These are phyloP conservation scores for Blastobotrys terrestris DNA, from an alignment of 805 yeast species.

Conservation along the genomic window DNA sequence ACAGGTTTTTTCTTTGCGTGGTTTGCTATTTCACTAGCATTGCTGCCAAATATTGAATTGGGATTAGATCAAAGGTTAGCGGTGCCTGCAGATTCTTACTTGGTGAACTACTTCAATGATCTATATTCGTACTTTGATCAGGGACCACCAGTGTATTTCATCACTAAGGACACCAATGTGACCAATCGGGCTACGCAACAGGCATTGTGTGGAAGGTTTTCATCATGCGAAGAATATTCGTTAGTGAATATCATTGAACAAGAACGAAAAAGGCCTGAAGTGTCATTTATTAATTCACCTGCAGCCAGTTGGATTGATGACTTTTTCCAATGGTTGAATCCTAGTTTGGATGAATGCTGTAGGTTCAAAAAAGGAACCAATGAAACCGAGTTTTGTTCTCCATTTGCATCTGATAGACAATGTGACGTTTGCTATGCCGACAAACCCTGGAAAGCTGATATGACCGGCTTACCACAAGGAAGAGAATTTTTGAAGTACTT, in stretches of 20 bases:
- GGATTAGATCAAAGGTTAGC: slow-evolving; percentile 92
- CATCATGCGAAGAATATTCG: slow-evolving; percentile 75
- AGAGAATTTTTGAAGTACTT: slow-evolving; percentile 67
- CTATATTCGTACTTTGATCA: slow-evolving; percentile 66
- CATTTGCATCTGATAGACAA: slow-evolving; percentile 57
- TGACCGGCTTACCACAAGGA: slow-evolving; percentile 80
- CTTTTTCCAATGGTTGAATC: slow-evolving; percentile 79
- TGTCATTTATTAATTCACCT: slow-evolving; percentile 71
- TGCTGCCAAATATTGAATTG: slow-evolving; percentile 61
- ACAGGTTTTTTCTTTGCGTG: slow-evolving; percentile 51
- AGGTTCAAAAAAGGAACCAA: slow-evolving; percentile 49
- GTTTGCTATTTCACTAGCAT: slow-evolving; percentile 61
- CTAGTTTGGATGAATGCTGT: slow-evolving; percentile 82
- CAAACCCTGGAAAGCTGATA: slow-evolving; percentile 54
- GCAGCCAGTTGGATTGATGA: slow-evolving; percentile 93
- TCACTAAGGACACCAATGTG: slow-evolving; percentile 61
- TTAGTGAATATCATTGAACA: slow-evolving; percentile 76
- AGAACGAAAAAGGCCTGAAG: slow-evolving; percentile 61
- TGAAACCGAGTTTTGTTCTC: slow-evolving; percentile 55
- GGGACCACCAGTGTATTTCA: slow-evolving; percentile 90
- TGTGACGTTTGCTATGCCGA: slow-evolving; percentile 69
- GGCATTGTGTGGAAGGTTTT: slow-evolving; percentile 77
- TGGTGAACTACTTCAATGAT: slow-evolving; percentile 75
- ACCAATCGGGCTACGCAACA: slow-evolving; percentile 60
- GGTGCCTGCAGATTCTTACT: slow-evolving; percentile 73